Base-by-base conservation (phyloP, 2,329 filamentous ascomycete genomes). In the Fusarium chuoi region DNA sequence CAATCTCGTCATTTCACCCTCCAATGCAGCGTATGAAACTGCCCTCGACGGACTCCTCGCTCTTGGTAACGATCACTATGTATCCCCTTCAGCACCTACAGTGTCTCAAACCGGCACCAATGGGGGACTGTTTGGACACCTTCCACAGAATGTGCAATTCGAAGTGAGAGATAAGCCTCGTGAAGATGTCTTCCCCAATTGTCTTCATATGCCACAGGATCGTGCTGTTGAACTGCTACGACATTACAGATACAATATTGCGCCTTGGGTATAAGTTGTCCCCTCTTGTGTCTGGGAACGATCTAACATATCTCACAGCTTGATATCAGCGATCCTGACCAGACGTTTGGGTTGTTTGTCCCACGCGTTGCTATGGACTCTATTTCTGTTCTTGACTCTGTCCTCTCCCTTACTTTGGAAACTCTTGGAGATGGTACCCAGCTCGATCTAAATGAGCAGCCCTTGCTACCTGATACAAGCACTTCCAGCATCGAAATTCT, bases 161-260 rank as follows among this genome's bases (percentile, higher is more conserved):
- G 67, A 69, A 22, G 26, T 54, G 15, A 56, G 54, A 20, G 61
- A 63, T 28, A 67, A 70, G 33, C 42, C 57, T 14, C 61, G 52
- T 14, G 33, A 46, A 8, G 68, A 68, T 41, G 36, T 51, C 17
- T 79, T 79, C 62, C 71, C 71, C 22, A 79, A 74, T 38, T 79
- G 77, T 49, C 68, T 74, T 7, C 75, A 78, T 57, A 65, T 75
- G 59, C 74, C 75, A 6, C 78, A 79, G n/a, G 75, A 75, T 65
- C 71, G 70, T 10, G 71, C 46, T 17, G 74, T 82, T 35, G 77
- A 78, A 35, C 71, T 86, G 4, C 62, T 86, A 18, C 81, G 83
- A n/a, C 80, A 85, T 60, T 86, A 85, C 61, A 78, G 83, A 49
- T 86, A 86, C 58, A 80, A 84, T 45, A 79, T 86, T 38, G 84